These are phyloP conservation scores for Yamadazyma oceani DNA, from an alignment of 1,139 yeast genomes.

Conservation along the genomic window DNA sequence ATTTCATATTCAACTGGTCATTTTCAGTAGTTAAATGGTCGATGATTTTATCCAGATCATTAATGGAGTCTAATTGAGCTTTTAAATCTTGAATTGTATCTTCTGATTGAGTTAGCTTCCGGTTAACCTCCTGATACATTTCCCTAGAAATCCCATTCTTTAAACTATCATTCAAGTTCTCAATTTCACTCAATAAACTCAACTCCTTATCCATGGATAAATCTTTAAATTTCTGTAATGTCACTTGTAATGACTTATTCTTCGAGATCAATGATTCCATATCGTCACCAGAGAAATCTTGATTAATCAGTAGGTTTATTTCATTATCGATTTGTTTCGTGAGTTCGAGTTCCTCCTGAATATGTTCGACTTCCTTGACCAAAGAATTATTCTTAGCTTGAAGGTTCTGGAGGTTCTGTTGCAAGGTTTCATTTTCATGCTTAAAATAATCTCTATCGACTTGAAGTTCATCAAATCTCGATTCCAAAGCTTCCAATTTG, in stretches of 20 bases:
- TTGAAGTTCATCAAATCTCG: slow-evolving; percentile 47
- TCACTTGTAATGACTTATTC: slow-evolving; percentile 36
- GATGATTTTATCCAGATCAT: slow-evolving; percentile 48
- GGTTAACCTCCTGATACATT: slow-evolving; percentile 17
- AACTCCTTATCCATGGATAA: slow-evolving; percentile 31
- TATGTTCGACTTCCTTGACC: slow-evolving; percentile 37
- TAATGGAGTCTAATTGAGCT: slow-evolving; percentile 39
- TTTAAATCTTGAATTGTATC: slow-evolving; percentile 44
- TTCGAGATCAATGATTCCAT: slow-evolving; percentile 23
- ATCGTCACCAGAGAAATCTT: slow-evolving; percentile 18
- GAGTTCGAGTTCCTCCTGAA: slow-evolving; percentile 49
- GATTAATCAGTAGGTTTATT: slow-evolving; percentile 16
- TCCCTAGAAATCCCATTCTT: slow-evolving; percentile 3
- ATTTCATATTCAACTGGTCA: slow-evolving; percentile 39
- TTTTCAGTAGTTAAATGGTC: slow-evolving; percentile 60
- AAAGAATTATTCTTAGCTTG: slow-evolving; percentile 37
- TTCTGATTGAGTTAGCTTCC: slow-evolving; percentile 39
- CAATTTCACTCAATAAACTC: slow-evolving; percentile 17
- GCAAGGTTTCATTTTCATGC: slow-evolving; percentile 39
- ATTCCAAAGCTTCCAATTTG: slow-evolving; percentile 26
- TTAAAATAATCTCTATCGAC: slow-evolving; percentile 56
- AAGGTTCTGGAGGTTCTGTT: slow-evolving; percentile 26
- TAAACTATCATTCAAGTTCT: slow-evolving; percentile 17
- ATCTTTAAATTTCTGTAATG: slow-evolving; percentile 40
- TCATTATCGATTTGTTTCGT: slow-evolving; percentile 42